Evolutionary conservation across 371 early-diverging fungal genomes (phyloP).

Genomic region (Syncephalastrum racemosum): DNA sequence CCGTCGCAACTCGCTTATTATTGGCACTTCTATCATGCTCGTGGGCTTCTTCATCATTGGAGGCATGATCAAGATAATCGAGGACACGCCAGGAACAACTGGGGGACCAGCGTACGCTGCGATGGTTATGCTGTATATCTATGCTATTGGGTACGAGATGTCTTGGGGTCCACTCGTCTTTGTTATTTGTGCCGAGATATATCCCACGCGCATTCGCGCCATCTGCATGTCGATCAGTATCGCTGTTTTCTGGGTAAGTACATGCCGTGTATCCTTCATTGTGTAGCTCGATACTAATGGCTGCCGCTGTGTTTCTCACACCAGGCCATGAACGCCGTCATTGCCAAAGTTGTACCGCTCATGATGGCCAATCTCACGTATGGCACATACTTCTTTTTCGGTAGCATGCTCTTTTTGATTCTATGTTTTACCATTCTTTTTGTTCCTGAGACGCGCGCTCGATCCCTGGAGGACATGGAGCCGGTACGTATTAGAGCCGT

Average conservation of each 20-base stretch:
- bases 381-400: conserved; percentile 60
- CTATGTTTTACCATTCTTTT: conserved; percentile 42
- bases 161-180: conserved; percentile 70
- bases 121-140: conserved; percentile 40
- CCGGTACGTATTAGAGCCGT: conserved; percentile 5
- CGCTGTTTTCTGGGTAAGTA: conserved; percentile 57
- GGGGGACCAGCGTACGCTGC: conserved; percentile 44
- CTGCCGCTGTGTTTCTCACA: neutral
- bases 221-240: conserved; percentile 50
- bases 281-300: neutral
- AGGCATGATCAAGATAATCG: conserved; percentile 34
- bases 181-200: conserved; percentile 72
- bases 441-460: conserved; percentile 68
- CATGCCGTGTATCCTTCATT: no score
- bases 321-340: conserved; percentile 44
- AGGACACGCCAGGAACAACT: conserved; percentile 9
- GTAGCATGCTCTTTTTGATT: conserved; percentile 43
- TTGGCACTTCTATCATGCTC: conserved; percentile 40
- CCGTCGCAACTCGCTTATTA: conserved; percentile 40
- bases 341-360: conserved; percentile 49
- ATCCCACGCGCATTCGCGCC: conserved; percentile 40
- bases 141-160: conserved; percentile 55
- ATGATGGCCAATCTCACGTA: conserved; percentile 45
- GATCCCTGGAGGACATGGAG: conserved; percentile 62
- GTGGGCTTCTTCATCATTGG: conserved; percentile 35